Conservation (phyloP, 169 alveolate species). For the Cryptosporidium ryanae region DNA sequence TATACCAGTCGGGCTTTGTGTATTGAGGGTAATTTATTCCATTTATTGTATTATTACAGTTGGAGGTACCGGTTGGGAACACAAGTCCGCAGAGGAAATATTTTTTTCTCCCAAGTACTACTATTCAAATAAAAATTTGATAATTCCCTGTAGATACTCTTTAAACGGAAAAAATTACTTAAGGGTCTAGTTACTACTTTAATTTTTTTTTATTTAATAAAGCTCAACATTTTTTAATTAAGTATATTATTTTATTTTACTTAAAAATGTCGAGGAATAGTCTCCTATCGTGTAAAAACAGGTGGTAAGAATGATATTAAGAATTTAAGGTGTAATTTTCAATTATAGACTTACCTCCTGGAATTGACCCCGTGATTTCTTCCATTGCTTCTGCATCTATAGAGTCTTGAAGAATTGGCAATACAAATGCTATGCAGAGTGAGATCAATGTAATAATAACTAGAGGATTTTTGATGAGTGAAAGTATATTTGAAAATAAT, state of each 20-base stretch:
- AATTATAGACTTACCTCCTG: constrained; percentile 55
- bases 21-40: constrained; percentile 48
- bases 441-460: constrained; percentile 35
- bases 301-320: background rate
- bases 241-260: constrained; percentile 26
- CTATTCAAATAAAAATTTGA: constrained; percentile 24
- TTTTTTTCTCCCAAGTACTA: constrained; percentile 7
- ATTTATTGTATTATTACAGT: constrained; percentile 58
- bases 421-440: constrained; percentile 20
- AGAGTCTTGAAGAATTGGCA: constrained; percentile 59
- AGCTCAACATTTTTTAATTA: background rate
- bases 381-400: constrained; percentile 68
- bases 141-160: constrained; percentile 54
- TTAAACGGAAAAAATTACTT: constrained; percentile 58
- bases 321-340: background rate
- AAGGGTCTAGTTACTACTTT: constrained; percentile 16
- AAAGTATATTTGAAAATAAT: background rate
- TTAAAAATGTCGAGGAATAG: constrained; percentile 27
- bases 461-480: constrained; percentile 51
- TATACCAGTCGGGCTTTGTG: constrained; percentile 36
- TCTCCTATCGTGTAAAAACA: constrained; percentile 15
- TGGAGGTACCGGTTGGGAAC: constrained; percentile 75
- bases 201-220: background rate
- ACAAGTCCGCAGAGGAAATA: constrained; percentile 64
- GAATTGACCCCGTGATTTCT: constrained; percentile 51